Evolutionary conservation across 768 basidiomycete genomes (phyloP).

Genomic region (Rhodotorula babjevae): DNA sequence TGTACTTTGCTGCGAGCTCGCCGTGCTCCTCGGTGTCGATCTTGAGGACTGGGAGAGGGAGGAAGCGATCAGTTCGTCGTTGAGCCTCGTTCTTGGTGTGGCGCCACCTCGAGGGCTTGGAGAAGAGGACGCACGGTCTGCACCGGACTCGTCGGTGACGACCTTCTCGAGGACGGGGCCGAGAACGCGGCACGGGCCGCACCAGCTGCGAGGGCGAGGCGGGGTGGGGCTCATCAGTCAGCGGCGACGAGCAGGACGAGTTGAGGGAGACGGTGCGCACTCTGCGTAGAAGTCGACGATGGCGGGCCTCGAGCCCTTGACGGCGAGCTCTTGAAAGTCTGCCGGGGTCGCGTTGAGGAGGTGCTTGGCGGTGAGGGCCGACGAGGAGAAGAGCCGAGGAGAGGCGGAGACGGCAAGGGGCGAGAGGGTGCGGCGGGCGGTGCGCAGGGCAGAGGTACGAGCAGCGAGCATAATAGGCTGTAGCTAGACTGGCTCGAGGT

Average conservation of each 20-base stretch:
- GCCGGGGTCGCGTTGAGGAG: slow-evolving; percentile 14
- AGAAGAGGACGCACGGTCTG: slow-evolving; percentile 18
- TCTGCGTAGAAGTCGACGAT: slow-evolving; percentile 37
- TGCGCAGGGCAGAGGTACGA: not conserved
- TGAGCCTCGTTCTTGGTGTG: not conserved
- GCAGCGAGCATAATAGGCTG: not conserved
- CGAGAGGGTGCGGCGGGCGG: not conserved
- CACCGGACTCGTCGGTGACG: slow-evolving; percentile 5
- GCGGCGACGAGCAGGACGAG: too few species aligned
- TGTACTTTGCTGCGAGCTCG: slow-evolving; percentile 29
- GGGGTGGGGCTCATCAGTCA: not conserved
- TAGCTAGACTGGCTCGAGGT: not conserved
- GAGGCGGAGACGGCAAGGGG: not conserved
- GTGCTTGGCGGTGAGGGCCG: slow-evolving; percentile 4
- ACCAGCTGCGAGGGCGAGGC: slow-evolving; percentile 12
- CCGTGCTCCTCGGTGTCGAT: slow-evolving; percentile 30
- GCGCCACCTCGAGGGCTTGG: not conserved
- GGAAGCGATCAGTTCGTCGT: not conserved
- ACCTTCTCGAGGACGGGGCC: slow-evolving; percentile 27
- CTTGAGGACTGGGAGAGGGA: slow-evolving; percentile 13
- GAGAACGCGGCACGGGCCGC: slow-evolving; percentile 25
- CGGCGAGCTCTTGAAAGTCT: slow-evolving; percentile 15
- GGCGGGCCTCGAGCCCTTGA: slow-evolving; percentile 10
- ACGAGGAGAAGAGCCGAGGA: not conserved
- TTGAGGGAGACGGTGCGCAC: not conserved